Evolutionary conservation across 2,329 filamentous ascomycete species (phyloP), one percentile per base, ranked within the genome.

Genomic region (Aspergillus nomiae): DNA sequence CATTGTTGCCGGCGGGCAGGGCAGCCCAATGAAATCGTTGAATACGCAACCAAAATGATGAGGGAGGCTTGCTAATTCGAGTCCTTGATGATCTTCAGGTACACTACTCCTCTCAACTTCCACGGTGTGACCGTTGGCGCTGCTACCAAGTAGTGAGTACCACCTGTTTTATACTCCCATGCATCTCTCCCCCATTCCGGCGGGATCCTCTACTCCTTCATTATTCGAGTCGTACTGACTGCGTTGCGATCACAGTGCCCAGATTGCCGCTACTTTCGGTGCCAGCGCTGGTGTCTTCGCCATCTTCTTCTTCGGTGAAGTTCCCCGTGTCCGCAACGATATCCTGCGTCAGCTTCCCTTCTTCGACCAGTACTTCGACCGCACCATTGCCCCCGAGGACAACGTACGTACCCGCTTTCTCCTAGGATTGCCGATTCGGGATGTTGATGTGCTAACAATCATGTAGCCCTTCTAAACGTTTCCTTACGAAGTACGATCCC

Each of bases 271-370:
- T 59, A 81, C 80, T 54, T 88, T 89, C 77, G 87, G 85, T 67
- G 84, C 82, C 65, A 81, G 83, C 54, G 82, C 84, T 48, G 87
- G 85, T 66, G 79, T 86, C 73, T 86, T 86, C 76, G 85, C 84
- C 43, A 74, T 89, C 69, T 89, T 86, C 81, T 87, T 89, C 82
- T 86, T 89, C 78, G 84, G 85, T 70, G 87, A 88, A 70, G 82
- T 89, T 30, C 87, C 87, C 63, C 84, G 82, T 72, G 85, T 90
- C 53, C 81, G 86, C 73, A 82, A 84, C 70, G 87, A 89, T 73
- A 86, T 89, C 68, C 81, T 88, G 74, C 81, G 84, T 77, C 85
- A 87, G 78, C 71, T 89, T 30, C 87, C 87, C 8, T 75, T 88
- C 68, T 78, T 89, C 57, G 84, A 85, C 66, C 74, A 77, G 60